Evolutionary conservation across 2,329 filamentous ascomycete species (phyloP).

Genomic region (Colletotrichum sp.): DNA sequence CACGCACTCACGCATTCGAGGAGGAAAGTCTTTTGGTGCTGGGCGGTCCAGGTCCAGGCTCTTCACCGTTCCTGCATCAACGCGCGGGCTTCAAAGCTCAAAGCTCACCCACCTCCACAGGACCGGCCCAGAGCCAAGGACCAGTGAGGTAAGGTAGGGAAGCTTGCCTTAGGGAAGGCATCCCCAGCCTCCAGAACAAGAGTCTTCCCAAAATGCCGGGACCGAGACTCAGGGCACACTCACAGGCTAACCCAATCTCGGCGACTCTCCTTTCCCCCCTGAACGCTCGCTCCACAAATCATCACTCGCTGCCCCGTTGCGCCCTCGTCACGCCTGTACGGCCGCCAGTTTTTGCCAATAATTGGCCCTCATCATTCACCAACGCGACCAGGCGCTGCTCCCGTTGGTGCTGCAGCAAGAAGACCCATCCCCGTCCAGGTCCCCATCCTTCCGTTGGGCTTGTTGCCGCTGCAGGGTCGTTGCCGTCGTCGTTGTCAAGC

Average conservation of each 20-base stretch:
- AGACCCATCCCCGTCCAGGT: neutral
- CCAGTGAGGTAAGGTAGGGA: neutral
- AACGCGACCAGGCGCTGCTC: neutral
- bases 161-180: neutral
- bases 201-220: slow-evolving; percentile 19
- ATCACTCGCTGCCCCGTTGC: neutral
- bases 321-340: neutral
- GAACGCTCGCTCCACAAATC: neutral
- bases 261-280: slow-evolving; percentile 9
- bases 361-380: slow-evolving; percentile 1
- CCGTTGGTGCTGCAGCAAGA: neutral
- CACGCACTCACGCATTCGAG: neutral
- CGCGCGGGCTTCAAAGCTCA: neutral
- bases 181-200: neutral
- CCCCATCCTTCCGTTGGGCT: neutral
- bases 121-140: neutral
- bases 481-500: neutral
- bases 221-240: slow-evolving; percentile 7
- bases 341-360: slow-evolving; percentile 2
- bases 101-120: neutral
- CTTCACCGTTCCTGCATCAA: neutral
- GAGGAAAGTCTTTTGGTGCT: neutral
- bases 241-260: slow-evolving; percentile 16
- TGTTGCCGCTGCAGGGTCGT: neutral
- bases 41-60: neutral